Evolutionary conservation across 192 early-diverging fungal genomes (phyloP), one percentile per base, ranked within the genome.

Genomic region (Chytriomyces confervae): DNA sequence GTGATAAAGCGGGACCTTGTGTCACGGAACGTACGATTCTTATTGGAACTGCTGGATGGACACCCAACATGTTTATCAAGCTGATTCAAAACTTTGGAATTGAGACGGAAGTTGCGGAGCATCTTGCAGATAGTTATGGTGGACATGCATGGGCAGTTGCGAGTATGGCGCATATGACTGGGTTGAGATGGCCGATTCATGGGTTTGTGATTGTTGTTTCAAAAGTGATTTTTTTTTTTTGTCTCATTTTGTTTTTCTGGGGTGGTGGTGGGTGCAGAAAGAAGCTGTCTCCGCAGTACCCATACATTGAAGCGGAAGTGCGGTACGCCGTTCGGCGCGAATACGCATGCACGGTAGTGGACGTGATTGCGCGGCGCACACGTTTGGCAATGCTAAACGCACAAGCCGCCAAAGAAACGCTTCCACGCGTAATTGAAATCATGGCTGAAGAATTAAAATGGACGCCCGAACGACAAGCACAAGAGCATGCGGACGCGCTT

Each of bases 91-190:
- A 92, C 82, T 97, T 95, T 89, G 96, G 96, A 62, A 84, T 98
- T 57, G 97, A 98, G 80, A 91, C 93, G 0, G 94, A 94, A 75
- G 90, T 97, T 29, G 97, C 97, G 62, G 88, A 93, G 81, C 96
- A 97, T 84, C 82, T 98, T 65, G 86, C 93, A 47, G 91, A 92
- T 80, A 92, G 92, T 84, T 98, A 98, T 81, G 97, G 97, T 68
- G 94, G 95, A 81, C 92, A 95, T 69, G 94, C 95, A 13, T 97
- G 95, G 94, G 91, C 86, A n/a, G 96, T 99, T 48, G 95, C 94
- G 6, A 85, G 92, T 6, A 83, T 97, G 71, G 93, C 94, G 48
- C 85, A 93, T 27, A 87, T 89, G 70, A 92, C 92, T 7, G 89
- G 91, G 66, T 79, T 79, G 66, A 84, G 92, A 53, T 95, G 92